Conservation (phyloP, 768 basidiomycete species). For the Hericium alpestre region DNA sequence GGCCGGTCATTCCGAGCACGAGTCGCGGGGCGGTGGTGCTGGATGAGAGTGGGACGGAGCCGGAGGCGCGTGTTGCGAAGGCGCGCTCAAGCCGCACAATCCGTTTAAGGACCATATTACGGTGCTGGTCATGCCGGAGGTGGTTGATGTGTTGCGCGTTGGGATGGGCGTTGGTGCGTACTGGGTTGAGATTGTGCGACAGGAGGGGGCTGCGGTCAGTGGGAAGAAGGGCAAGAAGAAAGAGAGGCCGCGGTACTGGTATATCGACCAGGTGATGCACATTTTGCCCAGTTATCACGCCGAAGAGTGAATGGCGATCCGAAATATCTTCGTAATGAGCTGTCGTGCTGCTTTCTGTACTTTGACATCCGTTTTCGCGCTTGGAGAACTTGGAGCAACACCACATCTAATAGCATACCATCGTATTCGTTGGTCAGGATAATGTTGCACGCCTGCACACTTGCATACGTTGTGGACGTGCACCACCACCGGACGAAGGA, state of each 20-base stretch:
- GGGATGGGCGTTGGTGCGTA: slow-evolving; percentile 57
- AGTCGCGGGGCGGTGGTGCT: slow-evolving; percentile 28
- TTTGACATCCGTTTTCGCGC: too few relatives aligned
- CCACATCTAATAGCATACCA: too few relatives aligned
- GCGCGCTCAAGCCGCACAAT: slow-evolving; percentile 28
- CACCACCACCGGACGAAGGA: too few relatives aligned
- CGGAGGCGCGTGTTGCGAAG: slow-evolving; percentile 4
- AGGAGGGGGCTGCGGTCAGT: slow-evolving; percentile 10
- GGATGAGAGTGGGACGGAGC: slow-evolving; percentile 8
- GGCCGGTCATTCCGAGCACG: slow-evolving; percentile 24
- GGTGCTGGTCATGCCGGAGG: slow-evolving; percentile 38
- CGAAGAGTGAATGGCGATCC: slow-evolving; percentile 7
- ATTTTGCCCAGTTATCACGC: slow-evolving; percentile 47
- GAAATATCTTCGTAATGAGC: too few relatives aligned
- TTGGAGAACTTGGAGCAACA: too few relatives aligned
- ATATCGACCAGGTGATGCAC: slow-evolving; percentile 44
- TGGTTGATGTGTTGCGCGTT: slow-evolving; percentile 26
- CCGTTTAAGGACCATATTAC: slow-evolving; percentile 49
- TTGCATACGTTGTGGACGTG: too few relatives aligned
- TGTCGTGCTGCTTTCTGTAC: too few relatives aligned
- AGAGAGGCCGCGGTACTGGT: slow-evolving; percentile 37
- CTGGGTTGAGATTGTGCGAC: slow-evolving; percentile 57
- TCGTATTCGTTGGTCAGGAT: too few relatives aligned
- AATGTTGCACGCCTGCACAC: too few relatives aligned
- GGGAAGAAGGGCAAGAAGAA: slow-evolving; percentile 15